Conservation (phyloP, 148 eudicot species). For the Camellia lanceoleosa region DNA sequence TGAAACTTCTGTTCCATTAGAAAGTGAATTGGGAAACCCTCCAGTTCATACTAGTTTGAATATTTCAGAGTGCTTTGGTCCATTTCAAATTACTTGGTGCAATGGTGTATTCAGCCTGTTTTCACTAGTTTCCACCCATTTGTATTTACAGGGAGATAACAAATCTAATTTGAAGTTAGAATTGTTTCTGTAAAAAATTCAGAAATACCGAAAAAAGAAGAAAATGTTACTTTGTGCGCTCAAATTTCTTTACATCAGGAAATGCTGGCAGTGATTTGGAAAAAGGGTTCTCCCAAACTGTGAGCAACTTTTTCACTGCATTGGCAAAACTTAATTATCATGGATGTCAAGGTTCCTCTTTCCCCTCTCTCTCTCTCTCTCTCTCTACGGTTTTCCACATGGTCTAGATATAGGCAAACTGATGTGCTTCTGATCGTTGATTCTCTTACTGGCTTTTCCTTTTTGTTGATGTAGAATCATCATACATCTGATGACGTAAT, state of each 20-base stretch:
- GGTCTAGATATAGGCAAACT: background rate
- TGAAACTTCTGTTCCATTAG: background rate
- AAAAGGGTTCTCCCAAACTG: background rate
- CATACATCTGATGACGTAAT: background rate
- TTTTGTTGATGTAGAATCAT: background rate
- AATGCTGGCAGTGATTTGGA: constrained; percentile 2
- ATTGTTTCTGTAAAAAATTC: background rate
- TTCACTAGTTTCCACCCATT: background rate
- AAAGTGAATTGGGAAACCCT: background rate
- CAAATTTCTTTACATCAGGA: background rate
- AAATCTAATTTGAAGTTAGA: constrained; percentile 1
- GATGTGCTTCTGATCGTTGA: background rate
- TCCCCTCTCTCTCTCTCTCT: background rate
- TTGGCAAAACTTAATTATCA: background rate
- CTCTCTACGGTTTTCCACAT: background rate
- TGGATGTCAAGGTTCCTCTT: background rate
- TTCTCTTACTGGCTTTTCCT: background rate
- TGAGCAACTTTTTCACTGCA: background rate
- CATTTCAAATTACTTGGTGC: background rate
- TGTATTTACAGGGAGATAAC: background rate
- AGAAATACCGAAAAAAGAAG: background rate
- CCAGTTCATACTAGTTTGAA: background rate
- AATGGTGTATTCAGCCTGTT: background rate
- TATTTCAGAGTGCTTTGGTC: background rate
- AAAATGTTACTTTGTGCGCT: background rate